These are phyloP conservation scores for Salix viminalis DNA, from an alignment of 345 rosid genomes.

Conservation along the genomic window DNA sequence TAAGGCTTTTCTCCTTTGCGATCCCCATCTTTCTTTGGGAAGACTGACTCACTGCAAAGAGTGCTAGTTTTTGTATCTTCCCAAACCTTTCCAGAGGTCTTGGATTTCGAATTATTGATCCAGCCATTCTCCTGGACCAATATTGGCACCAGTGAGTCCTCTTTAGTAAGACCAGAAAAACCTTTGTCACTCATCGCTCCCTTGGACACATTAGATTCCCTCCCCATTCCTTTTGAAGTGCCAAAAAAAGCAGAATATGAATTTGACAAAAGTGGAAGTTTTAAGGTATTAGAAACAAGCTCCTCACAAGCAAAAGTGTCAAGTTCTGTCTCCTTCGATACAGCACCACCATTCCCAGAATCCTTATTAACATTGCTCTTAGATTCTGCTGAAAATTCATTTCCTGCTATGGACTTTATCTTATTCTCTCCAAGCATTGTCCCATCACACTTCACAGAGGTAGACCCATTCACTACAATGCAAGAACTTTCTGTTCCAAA, in stretches of 20 bases:
- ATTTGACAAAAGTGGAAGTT: constrained; percentile 65
- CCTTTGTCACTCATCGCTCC: constrained; percentile 36
- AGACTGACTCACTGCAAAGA: constrained; percentile 32
- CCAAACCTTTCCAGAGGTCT: constrained; percentile 41
- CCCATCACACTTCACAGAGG: constrained; percentile 38
- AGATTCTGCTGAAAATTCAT: constrained; percentile 36
- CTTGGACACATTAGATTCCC: constrained; percentile 28
- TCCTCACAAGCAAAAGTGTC: constrained; percentile 55
- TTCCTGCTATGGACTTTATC: constrained; percentile 36
- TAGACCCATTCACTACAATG: constrained; percentile 27
- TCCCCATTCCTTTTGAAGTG: constrained; percentile 26
- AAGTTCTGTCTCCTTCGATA: constrained; percentile 36
- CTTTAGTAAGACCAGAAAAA: constrained; percentile 35
- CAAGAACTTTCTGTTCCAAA: constrained; percentile 24
- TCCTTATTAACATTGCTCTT: constrained; percentile 33
- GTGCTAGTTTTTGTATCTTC: constrained; percentile 49
- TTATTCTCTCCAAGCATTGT: constrained; percentile 43
- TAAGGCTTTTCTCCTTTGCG: constrained; percentile 38
- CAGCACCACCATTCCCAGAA: constrained; percentile 25
- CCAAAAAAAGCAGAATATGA: constrained; percentile 34
- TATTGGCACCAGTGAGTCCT: constrained; percentile 35
- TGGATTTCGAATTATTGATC: constrained; percentile 44
- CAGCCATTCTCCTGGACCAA: constrained; percentile 36
- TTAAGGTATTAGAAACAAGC: constrained; percentile 57
- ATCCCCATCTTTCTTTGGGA: constrained; percentile 41